Conservation (phyloP, 345 rosid species). For the Lumnitzera littorea region DNA sequence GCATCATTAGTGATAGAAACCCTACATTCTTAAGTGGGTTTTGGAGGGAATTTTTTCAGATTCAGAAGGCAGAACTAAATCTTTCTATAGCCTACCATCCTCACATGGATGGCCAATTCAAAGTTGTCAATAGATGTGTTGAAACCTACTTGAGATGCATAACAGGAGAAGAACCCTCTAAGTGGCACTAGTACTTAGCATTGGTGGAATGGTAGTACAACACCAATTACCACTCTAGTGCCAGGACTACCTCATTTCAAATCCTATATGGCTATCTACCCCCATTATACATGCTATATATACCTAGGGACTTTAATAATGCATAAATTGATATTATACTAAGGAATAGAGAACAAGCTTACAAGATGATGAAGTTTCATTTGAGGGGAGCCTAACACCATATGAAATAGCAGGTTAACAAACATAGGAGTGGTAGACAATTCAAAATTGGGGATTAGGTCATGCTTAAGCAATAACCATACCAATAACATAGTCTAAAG, state of each 20-base stretch:
- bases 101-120: conserved; percentile 1
- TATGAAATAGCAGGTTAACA: conserved; percentile 1
- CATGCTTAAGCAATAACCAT: not conserved
- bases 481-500: not conserved
- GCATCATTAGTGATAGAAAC: conserved; percentile 2
- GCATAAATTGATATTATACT: no score
- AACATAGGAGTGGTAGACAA: not conserved
- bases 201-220: conserved; percentile 5
- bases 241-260: not conserved
- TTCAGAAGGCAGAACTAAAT: not conserved
- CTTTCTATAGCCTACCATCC: not conserved
- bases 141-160: conserved; percentile 7
- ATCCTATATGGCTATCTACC: conserved; percentile 4
- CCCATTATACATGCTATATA: not conserved
- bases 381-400: not conserved
- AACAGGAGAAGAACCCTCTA: not conserved
- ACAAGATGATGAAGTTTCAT: not conserved
- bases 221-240: not conserved
- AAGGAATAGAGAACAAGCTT: not conserved
- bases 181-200: conserved; percentile 1
- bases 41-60: not conserved
- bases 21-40: not conserved
- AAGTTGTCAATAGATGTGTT: conserved; percentile 4
- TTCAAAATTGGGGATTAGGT: not conserved
- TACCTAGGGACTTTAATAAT: not conserved